Evolutionary conservation across 108 stramenopile species (phyloP).

Genomic region (Schizochytrium sp.): DNA sequence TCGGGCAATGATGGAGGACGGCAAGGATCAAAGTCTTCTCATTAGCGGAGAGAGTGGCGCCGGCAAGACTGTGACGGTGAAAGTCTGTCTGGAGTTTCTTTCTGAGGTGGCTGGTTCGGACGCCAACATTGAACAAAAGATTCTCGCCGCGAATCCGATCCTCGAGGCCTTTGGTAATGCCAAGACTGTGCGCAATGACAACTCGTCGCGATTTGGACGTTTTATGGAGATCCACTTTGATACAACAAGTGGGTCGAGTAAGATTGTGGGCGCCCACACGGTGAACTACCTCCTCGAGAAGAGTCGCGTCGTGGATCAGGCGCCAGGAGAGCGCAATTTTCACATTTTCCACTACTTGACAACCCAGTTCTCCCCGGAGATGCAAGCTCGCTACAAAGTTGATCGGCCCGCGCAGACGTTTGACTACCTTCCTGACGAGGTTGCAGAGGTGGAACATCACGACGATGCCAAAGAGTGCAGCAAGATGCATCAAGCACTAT

Average conservation of each 20-base stretch:
- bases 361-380: background rate
- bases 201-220: slow-evolving; percentile 34
- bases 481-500: background rate
- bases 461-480: slow-evolving; percentile 22
- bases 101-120: slow-evolving; percentile 42
- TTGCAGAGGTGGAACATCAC: background rate
- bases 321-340: slow-evolving; percentile 25
- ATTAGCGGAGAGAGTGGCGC: slow-evolving; percentile 58
- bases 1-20: slow-evolving; percentile 55
- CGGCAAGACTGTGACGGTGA: slow-evolving; percentile 61
- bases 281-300: slow-evolving; percentile 39
- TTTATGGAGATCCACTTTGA: slow-evolving; percentile 33
- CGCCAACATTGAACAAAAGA: slow-evolving; percentile 70
- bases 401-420: background rate
- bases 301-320: slow-evolving; percentile 24
- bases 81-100: slow-evolving; percentile 57
- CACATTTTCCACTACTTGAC: slow-evolving; percentile 30
- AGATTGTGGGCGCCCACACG: slow-evolving; percentile 17
- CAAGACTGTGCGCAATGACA: slow-evolving; percentile 65
- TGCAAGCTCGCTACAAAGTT: background rate
- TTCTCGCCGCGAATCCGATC: slow-evolving; percentile 92
- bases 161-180: slow-evolving; percentile 99
- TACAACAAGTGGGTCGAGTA: background rate
- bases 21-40: slow-evolving; percentile 47
- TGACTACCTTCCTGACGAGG: background rate